A percentile compares a stretch with the other conserved stretches of the same genome.
phyloP scores from a whole-genome alignment of 179 eudicot species.

The Vitellaria paradoxa region DNA sequence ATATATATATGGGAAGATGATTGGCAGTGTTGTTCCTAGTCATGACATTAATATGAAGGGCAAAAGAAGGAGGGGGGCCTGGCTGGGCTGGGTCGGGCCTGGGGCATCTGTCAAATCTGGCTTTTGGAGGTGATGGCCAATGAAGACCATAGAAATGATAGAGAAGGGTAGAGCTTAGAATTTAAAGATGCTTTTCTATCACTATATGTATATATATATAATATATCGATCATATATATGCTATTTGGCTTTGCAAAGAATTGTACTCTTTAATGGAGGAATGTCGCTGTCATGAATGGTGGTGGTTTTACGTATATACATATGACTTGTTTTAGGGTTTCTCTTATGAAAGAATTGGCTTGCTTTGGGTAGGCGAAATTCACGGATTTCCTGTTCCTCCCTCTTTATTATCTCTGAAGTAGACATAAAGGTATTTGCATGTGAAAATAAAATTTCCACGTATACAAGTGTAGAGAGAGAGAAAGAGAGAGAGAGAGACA shows the following conservation, averaged over 20 bases:
- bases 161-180: neutral
- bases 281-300: constrained; percentile 20
- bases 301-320: too few species aligned
- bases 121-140: constrained; percentile 11
- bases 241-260: too few species aligned
- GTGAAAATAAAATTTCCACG: neutral
- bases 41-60: constrained; percentile 3
- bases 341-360: constrained; percentile 7
- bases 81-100: neutral
- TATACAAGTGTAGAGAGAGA: neutral
- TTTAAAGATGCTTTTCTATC: constrained; percentile 10
- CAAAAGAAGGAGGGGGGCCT: neutral
- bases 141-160: neutral
- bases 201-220: too few species aligned
- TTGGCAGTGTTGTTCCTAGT: neutral
- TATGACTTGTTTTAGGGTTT: neutral
- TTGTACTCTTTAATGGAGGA: neutral
- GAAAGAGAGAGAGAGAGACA: neutral
- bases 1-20: too few species aligned
- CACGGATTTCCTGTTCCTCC: constrained; percentile 24
- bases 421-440: constrained; percentile 14
- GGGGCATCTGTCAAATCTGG: constrained; percentile 3
- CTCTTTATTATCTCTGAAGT: constrained; percentile 2
- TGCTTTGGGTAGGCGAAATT: constrained; percentile 28
- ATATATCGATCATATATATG: too few species aligned